phyloP scores from a whole-genome alignment of 106 monocot genomes.

The Dioscorea dumetorum region DNA sequence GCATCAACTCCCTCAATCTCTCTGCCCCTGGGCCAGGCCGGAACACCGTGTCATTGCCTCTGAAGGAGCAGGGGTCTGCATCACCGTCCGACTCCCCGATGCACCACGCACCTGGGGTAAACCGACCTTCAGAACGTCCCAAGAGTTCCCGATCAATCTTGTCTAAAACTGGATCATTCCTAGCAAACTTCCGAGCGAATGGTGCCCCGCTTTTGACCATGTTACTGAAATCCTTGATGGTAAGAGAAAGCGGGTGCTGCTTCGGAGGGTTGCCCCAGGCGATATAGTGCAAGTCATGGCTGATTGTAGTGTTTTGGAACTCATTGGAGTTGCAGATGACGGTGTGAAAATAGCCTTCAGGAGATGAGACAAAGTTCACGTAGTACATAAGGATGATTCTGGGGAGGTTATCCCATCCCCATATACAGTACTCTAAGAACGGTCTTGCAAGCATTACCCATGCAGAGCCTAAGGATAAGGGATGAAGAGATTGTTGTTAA shows the following conservation, averaged over 20 bases:
- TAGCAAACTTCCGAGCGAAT: slow-evolving; percentile 35
- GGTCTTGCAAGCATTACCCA: slow-evolving; percentile 37
- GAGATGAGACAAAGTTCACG: slow-evolving; percentile 37
- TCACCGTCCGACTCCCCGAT: slow-evolving; percentile 6
- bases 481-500: background rate
- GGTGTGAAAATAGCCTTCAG: slow-evolving; percentile 44
- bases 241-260: slow-evolving; percentile 28
- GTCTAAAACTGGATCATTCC: slow-evolving; percentile 21
- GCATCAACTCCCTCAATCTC: slow-evolving; percentile 18
- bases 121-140: slow-evolving; percentile 16
- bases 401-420: slow-evolving; percentile 41
- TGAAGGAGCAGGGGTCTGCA: slow-evolving; percentile 11
- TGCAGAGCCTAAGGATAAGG: slow-evolving; percentile 24
- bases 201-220: slow-evolving; percentile 33
- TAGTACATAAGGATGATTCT: slow-evolving; percentile 39
- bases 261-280: slow-evolving; percentile 47
- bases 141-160: slow-evolving; percentile 29
- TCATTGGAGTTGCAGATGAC: slow-evolving; percentile 32
- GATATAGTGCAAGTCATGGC: slow-evolving; percentile 46
- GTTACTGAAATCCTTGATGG: slow-evolving; percentile 25
- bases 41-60: slow-evolving; percentile 19
- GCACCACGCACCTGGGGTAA: slow-evolving; percentile 39
- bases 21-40: slow-evolving; percentile 22
- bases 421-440: slow-evolving; percentile 33
- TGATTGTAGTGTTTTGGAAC: slow-evolving; percentile 21